A percentile compares a stretch with the other conserved stretches of the same genome.
These are phyloP conservation scores for Phlebiopsis flavidoalba DNA, from an alignment of 768 basidiomycete species.

Conservation along the genomic window DNA sequence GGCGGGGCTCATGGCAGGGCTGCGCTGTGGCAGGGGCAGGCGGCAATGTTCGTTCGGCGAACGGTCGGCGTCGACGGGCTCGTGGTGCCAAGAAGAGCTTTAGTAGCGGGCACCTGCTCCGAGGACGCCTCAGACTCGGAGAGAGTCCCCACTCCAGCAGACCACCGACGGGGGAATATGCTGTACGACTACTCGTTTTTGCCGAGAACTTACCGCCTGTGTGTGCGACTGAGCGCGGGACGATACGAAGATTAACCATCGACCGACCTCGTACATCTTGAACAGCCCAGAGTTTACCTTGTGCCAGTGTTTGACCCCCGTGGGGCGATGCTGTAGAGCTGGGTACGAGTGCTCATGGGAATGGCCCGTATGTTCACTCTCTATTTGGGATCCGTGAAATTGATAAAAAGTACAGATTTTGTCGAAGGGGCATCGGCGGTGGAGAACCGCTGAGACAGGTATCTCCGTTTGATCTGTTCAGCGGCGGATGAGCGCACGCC, in stretches of 20 bases:
- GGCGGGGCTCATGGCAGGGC: not conserved
- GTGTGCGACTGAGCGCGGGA: not conserved
- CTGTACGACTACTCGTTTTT: constrained; percentile 98
- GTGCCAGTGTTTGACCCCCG: constrained; percentile 82
- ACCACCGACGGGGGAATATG: constrained; percentile 85
- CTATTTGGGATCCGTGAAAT: constrained; percentile 74
- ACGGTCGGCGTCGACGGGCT: not conserved
- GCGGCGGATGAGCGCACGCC: not conserved
- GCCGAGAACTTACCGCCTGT: constrained; percentile 86
- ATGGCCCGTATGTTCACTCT: constrained; percentile 84
- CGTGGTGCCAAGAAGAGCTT: not conserved
- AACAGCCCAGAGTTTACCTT: constrained; percentile 89
- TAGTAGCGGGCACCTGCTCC: not conserved
- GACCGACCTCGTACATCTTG: constrained; percentile 89
- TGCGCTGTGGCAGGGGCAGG: constrained; percentile 1
- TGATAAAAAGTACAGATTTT: constrained; percentile 78
- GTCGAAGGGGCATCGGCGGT: constrained; percentile 50
- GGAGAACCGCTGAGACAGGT: constrained; percentile 61
- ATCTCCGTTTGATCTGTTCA: constrained; percentile 50
- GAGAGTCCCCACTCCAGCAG: constrained; percentile 63
- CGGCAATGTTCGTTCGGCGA: not conserved
- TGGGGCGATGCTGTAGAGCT: constrained; percentile 82
- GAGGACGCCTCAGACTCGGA: not conserved
- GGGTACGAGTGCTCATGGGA: constrained; percentile 90
- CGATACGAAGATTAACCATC: not conserved